Evolutionary conservation across 331 rosid species (phyloP).

Genomic region (Rhamnella rubrinervis): DNA sequence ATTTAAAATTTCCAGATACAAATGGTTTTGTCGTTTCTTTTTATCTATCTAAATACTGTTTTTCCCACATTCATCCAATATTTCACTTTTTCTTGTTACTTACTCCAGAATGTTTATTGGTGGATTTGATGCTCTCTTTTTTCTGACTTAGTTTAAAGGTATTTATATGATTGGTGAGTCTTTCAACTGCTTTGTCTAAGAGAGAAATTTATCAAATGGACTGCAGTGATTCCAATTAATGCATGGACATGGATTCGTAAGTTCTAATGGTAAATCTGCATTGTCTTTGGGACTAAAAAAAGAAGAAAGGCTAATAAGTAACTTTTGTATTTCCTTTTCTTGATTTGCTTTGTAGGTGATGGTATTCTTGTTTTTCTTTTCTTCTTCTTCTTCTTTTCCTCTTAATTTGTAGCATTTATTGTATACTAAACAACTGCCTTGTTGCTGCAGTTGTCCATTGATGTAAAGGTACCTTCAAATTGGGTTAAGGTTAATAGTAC

Average conservation of each 20-base stretch:
- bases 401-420: not conserved
- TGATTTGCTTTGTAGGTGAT: not conserved
- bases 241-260: not conserved
- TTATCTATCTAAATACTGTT: not conserved
- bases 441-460: conserved; percentile 62
- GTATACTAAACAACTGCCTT: not conserved
- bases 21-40: not conserved
- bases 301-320: not conserved
- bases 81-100: not conserved
- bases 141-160: not conserved
- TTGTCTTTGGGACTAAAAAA: not conserved
- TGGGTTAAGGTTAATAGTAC: conserved; percentile 90
- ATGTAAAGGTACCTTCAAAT: conserved; percentile 75
- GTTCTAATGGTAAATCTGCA: not conserved
- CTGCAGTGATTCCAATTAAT: not conserved
- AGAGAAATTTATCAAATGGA: not conserved
- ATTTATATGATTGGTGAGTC: not conserved
- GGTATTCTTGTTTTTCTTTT: no score
- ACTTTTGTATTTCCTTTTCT: not conserved
- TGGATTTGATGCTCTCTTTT: not conserved
- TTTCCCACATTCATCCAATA: not conserved
- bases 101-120: not conserved
- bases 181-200: not conserved
- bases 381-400: not conserved
- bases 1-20: conserved; percentile 20